Percentiles rank a stretch among this genome's conserved stretches.
These are phyloP conservation scores for Solanum lignicaule DNA, from an alignment of 257 asterid species.

Conservation along the genomic window DNA sequence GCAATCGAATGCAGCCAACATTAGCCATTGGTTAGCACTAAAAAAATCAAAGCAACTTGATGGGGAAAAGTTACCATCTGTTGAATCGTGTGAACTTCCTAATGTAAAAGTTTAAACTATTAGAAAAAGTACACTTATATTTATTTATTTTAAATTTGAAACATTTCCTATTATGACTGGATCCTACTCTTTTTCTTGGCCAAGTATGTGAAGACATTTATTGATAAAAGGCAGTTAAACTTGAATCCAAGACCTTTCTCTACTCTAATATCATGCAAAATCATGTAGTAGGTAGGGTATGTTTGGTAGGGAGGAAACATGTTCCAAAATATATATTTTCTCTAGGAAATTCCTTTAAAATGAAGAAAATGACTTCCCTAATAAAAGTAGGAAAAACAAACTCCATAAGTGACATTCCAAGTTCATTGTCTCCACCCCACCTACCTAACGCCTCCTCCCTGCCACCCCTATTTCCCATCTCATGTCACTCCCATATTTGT, in stretches of 20 bases:
- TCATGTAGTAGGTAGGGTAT: background rate
- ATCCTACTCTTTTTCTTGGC: background rate
- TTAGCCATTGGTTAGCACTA: background rate
- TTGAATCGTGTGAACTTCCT: background rate
- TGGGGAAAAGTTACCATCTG: background rate
- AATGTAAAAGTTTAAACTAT: background rate
- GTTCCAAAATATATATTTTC: background rate
- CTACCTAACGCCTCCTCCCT: background rate
- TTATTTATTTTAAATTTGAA: background rate
- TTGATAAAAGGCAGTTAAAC: background rate
- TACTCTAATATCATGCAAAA: background rate
- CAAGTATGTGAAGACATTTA: background rate
- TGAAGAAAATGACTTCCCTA: background rate
- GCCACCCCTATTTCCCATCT: background rate
- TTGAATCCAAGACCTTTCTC: background rate
- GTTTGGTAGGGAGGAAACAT: background rate
- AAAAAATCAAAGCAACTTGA: background rate
- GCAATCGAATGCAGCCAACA: background rate
- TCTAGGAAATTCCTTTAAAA: background rate
- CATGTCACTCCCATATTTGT: background rate
- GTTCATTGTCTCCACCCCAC: background rate
- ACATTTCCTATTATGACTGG: background rate
- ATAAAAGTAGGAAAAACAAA: background rate
- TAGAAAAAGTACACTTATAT: background rate
- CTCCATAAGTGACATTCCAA: background rate